Conservation (phyloP, 192 early-diverging fungal species). For the Umbelopsis ramanniana region DNA sequence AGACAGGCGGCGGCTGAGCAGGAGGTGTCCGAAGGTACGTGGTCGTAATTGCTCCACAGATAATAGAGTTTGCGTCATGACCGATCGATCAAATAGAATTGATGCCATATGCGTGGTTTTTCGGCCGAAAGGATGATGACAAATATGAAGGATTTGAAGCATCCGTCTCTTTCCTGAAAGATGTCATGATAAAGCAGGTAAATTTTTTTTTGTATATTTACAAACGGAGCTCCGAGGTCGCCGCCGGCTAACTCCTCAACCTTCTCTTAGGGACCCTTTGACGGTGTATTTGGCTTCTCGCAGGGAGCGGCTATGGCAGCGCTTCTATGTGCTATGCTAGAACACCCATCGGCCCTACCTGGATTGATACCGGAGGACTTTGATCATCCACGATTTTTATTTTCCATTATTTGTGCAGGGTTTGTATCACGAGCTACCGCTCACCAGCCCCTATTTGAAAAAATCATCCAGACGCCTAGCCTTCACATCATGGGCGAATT, state of each 20-base stretch:
- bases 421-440: constrained; percentile 42
- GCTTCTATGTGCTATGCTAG: constrained; percentile 46
- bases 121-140: constrained; percentile 23
- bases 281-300: constrained; percentile 61
- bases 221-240: too few species aligned
- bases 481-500: constrained; percentile 42
- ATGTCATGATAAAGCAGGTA: constrained; percentile 51
- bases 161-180: constrained; percentile 43
- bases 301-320: constrained; percentile 57
- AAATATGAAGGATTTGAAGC: constrained; percentile 49
- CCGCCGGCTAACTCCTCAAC: too few species aligned
- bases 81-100: background rate
- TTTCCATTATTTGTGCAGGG: constrained; percentile 53
- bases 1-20: constrained; percentile 39
- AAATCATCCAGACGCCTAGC: constrained; percentile 36
- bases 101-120: constrained; percentile 22
- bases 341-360: constrained; percentile 29
- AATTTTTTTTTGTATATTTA: background rate
- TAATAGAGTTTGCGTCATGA: too few species aligned
- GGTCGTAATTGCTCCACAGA: background rate
- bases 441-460: constrained; percentile 18
- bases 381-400: constrained; percentile 46
- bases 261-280: constrained; percentile 55
- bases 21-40: constrained; percentile 43
- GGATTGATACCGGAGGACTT: constrained; percentile 36